Conservation (phyloP, 1,139 yeast species). For the Pichia sp. region DNA sequence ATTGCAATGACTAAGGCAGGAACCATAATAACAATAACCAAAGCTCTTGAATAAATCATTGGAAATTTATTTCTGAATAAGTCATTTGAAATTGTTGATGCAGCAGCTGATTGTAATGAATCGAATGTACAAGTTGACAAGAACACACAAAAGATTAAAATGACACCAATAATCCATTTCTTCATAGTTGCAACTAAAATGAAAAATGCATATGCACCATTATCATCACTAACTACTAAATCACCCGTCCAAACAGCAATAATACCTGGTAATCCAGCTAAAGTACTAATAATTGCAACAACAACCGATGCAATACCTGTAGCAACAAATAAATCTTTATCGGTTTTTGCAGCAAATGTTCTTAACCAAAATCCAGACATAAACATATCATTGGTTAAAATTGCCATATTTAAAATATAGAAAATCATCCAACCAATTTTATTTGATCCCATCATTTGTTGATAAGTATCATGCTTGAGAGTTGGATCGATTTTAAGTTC, state of each 20-base stretch:
- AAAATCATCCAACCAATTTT: conserved; percentile 84
- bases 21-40: conserved; percentile 70
- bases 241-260: conserved; percentile 89
- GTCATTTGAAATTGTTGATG: conserved; percentile 85
- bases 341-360: conserved; percentile 79
- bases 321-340: conserved; percentile 71
- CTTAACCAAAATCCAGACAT: conserved; percentile 92
- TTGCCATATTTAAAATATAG: conserved; percentile 78
- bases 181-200: conserved; percentile 67
- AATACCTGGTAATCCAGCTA: conserved; percentile 79
- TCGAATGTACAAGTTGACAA: conserved; percentile 88
- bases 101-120: conserved; percentile 82
- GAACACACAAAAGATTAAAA: conserved; percentile 63
- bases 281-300: conserved; percentile 54
- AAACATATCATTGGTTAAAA: conserved; percentile 84
- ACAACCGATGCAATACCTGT: conserved; percentile 68
- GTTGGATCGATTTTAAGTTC: conserved; percentile 64
- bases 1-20: conserved; percentile 84
- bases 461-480: conserved; percentile 56
- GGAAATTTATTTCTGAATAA: conserved; percentile 74
- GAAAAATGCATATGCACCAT: conserved; percentile 64
- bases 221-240: conserved; percentile 50
- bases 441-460: conserved; percentile 46
- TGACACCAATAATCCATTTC: conserved; percentile 82
- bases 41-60: conserved; percentile 57